phyloP scores from a whole-genome alignment of 2,329 filamentous ascomycete genomes.

The Allantophomopsis lycopodina region DNA sequence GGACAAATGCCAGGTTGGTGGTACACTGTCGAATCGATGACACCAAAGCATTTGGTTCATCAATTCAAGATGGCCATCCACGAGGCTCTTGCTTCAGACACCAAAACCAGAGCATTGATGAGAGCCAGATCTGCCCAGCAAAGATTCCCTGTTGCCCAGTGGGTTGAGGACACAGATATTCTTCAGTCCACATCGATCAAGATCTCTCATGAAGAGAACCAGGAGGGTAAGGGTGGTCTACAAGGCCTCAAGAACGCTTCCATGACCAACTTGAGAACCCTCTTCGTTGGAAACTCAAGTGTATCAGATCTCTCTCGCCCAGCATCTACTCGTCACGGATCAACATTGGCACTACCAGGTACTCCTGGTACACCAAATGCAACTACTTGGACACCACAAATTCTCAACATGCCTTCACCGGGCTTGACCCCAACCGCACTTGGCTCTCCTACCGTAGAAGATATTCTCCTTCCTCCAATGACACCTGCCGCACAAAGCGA shows the following conservation, averaged over 20 bases:
- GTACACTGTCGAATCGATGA: constrained; percentile 52
- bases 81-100: constrained; percentile 41
- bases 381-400: neutral
- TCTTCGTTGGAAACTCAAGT: constrained; percentile 1
- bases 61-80: constrained; percentile 51
- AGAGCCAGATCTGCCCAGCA: constrained; percentile 49
- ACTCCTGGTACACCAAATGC: constrained; percentile 1
- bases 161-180: constrained; percentile 48
- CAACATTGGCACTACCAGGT: neutral
- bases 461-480: constrained; percentile 5
- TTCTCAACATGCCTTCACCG: constrained; percentile 1
- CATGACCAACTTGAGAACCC: constrained; percentile 1
- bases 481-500: constrained; percentile 2
- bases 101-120: constrained; percentile 42
- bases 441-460: constrained; percentile 1
- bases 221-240: neutral
- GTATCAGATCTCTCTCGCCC: neutral
- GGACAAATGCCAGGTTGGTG: constrained; percentile 61
- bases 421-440: constrained; percentile 1
- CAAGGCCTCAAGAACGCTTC: neutral
- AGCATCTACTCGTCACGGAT: neutral
- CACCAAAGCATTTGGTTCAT: constrained; percentile 44
- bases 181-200: constrained; percentile 47
- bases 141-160: constrained; percentile 53
- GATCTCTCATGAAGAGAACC: constrained; percentile 19